phyloP scores from a whole-genome alignment of 371 early-diverging fungal genomes.

The Cladochytrium tenue region DNA sequence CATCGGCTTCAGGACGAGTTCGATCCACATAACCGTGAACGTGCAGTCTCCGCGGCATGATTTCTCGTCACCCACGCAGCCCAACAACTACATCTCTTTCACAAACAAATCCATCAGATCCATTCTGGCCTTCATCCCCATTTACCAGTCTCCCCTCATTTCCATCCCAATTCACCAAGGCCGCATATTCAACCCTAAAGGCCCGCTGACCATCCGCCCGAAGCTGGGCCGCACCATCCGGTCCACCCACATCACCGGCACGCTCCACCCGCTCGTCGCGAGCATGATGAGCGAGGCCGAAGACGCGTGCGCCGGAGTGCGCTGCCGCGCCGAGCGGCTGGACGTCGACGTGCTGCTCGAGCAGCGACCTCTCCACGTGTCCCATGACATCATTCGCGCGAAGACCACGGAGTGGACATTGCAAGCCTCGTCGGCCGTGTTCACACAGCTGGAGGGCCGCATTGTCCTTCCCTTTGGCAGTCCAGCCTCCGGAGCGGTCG shows the following conservation, averaged over 20 bases:
- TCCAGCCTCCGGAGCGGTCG: no score
- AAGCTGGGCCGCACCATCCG: slow-evolving; percentile 46
- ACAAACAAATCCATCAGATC: slow-evolving; percentile 32
- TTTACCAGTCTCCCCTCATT: slow-evolving; percentile 51
- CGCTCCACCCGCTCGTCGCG: slow-evolving; percentile 41
- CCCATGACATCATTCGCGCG: slow-evolving; percentile 2
- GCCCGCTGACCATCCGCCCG: slow-evolving; percentile 29
- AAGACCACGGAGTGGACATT: slow-evolving; percentile 26
- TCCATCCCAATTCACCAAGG: slow-evolving; percentile 49
- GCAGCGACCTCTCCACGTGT: slow-evolving; percentile 26
- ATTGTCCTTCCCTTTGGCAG: slow-evolving; percentile 23
- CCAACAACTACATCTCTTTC: slow-evolving; percentile 42
- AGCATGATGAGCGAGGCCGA: slow-evolving; percentile 39
- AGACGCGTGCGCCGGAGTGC: slow-evolving; percentile 43
- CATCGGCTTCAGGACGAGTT: slow-evolving; percentile 66
- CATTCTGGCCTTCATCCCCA: slow-evolving; percentile 30
- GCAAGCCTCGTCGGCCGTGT: slow-evolving; percentile 31
- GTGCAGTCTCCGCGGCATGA: slow-evolving; percentile 45
- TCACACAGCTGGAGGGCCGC: slow-evolving; percentile 42
- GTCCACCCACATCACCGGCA: slow-evolving; percentile 29
- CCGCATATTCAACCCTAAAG: slow-evolving; percentile 24
- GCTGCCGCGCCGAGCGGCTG: slow-evolving; percentile 42
- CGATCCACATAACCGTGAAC: slow-evolving; percentile 62
- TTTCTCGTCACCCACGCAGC: slow-evolving; percentile 31
- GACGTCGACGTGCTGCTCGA: slow-evolving; percentile 36